Conservation (phyloP, 306 rosid species). For the Arachis hypogaea region DNA sequence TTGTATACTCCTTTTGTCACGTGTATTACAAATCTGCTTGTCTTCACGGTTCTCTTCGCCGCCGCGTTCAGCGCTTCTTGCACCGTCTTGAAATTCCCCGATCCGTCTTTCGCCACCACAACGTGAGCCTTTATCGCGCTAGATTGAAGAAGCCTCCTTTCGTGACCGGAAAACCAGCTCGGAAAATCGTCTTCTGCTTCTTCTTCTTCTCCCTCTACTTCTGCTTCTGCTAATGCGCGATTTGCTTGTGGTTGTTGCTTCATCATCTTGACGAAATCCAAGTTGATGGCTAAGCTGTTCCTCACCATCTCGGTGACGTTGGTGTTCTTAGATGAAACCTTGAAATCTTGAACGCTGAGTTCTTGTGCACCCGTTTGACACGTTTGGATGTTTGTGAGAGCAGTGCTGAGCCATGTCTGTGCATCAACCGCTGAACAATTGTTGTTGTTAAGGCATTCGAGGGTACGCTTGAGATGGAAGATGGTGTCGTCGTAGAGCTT, state of each 20-base stretch:
- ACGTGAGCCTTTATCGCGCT: conserved; percentile 45
- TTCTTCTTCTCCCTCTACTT: conserved; percentile 2
- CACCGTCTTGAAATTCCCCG: conserved; percentile 63
- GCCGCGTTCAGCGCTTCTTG: conserved; percentile 76
- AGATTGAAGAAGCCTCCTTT: conserved; percentile 56
- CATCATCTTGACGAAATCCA: conserved; percentile 34
- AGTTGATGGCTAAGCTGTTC: conserved; percentile 72
- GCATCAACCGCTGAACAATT: conserved; percentile 56
- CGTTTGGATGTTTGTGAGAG: conserved; percentile 68
- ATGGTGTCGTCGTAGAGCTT: conserved; percentile 60
- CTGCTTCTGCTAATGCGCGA: neutral
- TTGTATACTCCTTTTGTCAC: conserved; percentile 76
- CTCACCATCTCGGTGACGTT: conserved; percentile 74
- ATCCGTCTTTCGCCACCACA: conserved; percentile 88
- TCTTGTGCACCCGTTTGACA: conserved; percentile 64
- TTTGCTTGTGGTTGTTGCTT: neutral
- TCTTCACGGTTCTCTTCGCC: conserved; percentile 51
- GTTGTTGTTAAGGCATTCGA: conserved; percentile 38
- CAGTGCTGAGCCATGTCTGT: conserved; percentile 89
- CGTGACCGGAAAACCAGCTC: conserved; percentile 58
- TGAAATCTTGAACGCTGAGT: conserved; percentile 50
- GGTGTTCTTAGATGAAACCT: conserved; percentile 29
- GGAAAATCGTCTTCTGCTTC: conserved; percentile 48
- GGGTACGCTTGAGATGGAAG: conserved; percentile 61
- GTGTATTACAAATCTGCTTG: conserved; percentile 57